Percentiles rank a stretch among this genome's conserved stretches.
These are phyloP conservation scores for Geum urbanum DNA, from an alignment of 306 rosid genomes.

Conservation along the genomic window DNA sequence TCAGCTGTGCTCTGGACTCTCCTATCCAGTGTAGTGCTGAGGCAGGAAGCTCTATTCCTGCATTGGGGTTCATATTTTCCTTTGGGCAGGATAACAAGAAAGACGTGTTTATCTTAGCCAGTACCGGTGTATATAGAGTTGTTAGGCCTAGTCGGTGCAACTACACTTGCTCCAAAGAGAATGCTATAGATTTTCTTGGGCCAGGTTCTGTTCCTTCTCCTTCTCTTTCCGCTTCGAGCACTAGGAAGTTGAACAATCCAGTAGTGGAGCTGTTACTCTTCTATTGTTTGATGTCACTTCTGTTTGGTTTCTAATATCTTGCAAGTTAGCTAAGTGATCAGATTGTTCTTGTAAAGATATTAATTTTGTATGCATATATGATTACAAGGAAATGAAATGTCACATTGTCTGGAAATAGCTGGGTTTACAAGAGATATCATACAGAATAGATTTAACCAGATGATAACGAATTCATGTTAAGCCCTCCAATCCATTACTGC, in stretches of 20 bases:
- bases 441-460: background rate
- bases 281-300: conserved; percentile 12
- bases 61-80: conserved; percentile 32
- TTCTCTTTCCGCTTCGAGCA: conserved; percentile 12
- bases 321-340: background rate
- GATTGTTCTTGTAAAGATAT: background rate
- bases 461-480: background rate
- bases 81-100: conserved; percentile 37
- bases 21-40: conserved; percentile 31
- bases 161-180: conserved; percentile 31
- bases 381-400: too few relatives aligned
- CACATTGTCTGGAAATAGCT: background rate
- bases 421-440: background rate
- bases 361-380: background rate
- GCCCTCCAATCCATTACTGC: background rate
- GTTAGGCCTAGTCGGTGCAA: conserved; percentile 36
- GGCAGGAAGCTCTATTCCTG: conserved; percentile 23
- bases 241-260: conserved; percentile 9
- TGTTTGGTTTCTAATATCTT: background rate
- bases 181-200: too few relatives aligned
- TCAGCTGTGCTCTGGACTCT: conserved; percentile 32
- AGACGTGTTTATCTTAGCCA: conserved; percentile 29
- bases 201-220: conserved; percentile 22
- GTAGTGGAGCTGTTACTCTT: conserved; percentile 15
- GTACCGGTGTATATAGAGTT: conserved; percentile 30